These are phyloP conservation scores for Pterocarpus macrocarpus DNA, from an alignment of 306 rosid species.

Conservation along the genomic window DNA sequence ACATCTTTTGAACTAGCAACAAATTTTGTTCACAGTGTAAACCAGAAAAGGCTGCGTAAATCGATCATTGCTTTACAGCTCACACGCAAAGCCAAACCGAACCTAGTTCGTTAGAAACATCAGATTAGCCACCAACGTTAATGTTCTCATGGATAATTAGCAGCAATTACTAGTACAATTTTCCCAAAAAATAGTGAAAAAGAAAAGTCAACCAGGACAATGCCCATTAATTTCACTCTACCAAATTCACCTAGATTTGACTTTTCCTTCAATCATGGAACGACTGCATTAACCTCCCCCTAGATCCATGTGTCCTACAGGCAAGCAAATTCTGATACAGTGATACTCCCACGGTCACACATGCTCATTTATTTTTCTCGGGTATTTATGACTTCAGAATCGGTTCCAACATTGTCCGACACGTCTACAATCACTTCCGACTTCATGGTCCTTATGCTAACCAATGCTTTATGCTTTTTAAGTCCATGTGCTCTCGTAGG, in stretches of 20 bases:
- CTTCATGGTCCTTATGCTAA: neutral
- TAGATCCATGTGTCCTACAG: constrained; percentile 15
- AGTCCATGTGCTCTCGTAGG: constrained; percentile 28
- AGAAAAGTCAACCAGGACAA: constrained; percentile 42
- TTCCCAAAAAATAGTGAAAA: neutral
- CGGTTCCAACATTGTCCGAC: constrained; percentile 49
- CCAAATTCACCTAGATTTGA: constrained; percentile 46
- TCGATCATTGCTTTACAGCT: neutral
- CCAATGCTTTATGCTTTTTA: neutral
- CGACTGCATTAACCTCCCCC: constrained; percentile 30
- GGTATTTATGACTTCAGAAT: constrained; percentile 30
- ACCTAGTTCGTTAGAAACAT: neutral
- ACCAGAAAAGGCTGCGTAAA: constrained; percentile 4
- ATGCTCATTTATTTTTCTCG: neutral
- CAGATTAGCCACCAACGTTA: neutral
- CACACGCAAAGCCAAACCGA: constrained; percentile 12
- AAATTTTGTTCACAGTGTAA: neutral
- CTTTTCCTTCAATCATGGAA: constrained; percentile 39
- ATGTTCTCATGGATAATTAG: neutral
- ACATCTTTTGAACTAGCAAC: neutral
- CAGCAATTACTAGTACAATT: too few species aligned
- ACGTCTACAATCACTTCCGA: constrained; percentile 31
- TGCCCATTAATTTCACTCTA: constrained; percentile 9
- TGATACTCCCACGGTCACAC: neutral
- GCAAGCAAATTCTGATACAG: neutral